A percentile compares a stretch with the other conserved stretches of the same genome.
Conservation (phyloP, 2,329 filamentous ascomycete species). For the Phialophora expanda region DNA sequence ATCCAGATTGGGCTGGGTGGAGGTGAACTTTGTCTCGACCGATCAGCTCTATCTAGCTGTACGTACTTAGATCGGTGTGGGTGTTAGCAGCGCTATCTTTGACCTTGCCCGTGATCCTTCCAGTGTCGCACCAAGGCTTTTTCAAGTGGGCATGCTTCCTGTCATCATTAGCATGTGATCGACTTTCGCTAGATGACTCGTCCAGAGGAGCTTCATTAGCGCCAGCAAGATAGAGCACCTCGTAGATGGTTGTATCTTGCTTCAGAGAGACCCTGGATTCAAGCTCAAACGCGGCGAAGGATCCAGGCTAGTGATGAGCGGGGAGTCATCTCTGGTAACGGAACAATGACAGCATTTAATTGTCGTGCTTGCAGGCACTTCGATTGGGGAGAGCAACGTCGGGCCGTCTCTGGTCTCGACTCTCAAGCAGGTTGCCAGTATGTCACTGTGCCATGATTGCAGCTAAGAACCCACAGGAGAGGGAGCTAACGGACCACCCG, state of each 20-base stretch:
- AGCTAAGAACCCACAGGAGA: not conserved
- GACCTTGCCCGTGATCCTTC: not conserved
- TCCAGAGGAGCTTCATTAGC: not conserved
- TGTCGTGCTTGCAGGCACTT: not conserved
- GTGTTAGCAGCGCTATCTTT: not conserved
- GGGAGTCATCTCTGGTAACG: not conserved
- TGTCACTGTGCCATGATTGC: not conserved
- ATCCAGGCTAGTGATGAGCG: not conserved
- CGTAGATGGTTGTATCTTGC: not conserved
- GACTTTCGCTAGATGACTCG: slow-evolving; percentile 2
- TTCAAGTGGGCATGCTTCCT: slow-evolving; percentile 4
- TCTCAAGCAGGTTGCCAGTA: not conserved
- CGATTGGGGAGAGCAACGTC: not conserved
- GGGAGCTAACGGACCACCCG: not conserved
- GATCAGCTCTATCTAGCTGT: slow-evolving; percentile 2
- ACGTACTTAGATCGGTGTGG: not conserved
- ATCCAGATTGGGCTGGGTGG: not conserved
- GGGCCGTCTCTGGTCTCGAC: not conserved
- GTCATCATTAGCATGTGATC: slow-evolving; percentile 16
- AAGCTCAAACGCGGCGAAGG: not conserved
- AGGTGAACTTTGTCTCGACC: not conserved
- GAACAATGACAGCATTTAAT: not conserved
- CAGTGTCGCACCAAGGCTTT: slow-evolving; percentile 8
- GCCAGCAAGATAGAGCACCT: not conserved
- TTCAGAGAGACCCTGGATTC: not conserved